Conservation (phyloP, 306 rosid species). For the Acacia confusa region DNA sequence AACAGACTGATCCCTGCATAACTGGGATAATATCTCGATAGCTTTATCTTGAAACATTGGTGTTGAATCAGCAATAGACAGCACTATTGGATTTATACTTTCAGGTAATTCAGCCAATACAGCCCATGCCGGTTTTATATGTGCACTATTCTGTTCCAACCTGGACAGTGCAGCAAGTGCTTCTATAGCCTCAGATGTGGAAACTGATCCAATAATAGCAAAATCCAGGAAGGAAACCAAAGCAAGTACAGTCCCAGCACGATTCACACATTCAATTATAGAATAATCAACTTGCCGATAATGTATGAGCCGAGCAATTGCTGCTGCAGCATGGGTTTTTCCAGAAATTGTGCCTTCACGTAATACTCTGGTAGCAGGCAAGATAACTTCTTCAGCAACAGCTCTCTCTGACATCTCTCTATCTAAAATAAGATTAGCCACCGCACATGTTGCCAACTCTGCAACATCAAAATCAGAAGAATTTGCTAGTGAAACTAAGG, state of each 20-base stretch:
- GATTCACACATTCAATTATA: constrained; percentile 80
- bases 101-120: constrained; percentile 85
- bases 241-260: constrained; percentile 93
- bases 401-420: constrained; percentile 81
- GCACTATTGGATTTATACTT: constrained; percentile 83
- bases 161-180: constrained; percentile 91
- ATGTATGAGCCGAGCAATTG: constrained; percentile 85
- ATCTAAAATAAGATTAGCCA: constrained; percentile 93
- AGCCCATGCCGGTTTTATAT: constrained; percentile 85
- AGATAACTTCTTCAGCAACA: constrained; percentile 73
- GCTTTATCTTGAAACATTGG: constrained; percentile 90
- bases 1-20: constrained; percentile 83
- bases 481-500: constrained; percentile 69
- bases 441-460: constrained; percentile 89
- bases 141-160: constrained; percentile 52
- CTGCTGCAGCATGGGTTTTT: constrained; percentile 91
- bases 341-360: constrained; percentile 82
- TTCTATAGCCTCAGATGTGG: constrained; percentile 82
- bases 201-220: constrained; percentile 57
- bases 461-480: constrained; percentile 83
- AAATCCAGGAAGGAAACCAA: constrained; percentile 84
- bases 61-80: constrained; percentile 69
- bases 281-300: constrained; percentile 66
- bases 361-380: constrained; percentile 90
- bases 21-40: constrained; percentile 82